Base-by-base conservation (phyloP, 768 basidiomycete species). In the Auriscalpium vulgare region DNA sequence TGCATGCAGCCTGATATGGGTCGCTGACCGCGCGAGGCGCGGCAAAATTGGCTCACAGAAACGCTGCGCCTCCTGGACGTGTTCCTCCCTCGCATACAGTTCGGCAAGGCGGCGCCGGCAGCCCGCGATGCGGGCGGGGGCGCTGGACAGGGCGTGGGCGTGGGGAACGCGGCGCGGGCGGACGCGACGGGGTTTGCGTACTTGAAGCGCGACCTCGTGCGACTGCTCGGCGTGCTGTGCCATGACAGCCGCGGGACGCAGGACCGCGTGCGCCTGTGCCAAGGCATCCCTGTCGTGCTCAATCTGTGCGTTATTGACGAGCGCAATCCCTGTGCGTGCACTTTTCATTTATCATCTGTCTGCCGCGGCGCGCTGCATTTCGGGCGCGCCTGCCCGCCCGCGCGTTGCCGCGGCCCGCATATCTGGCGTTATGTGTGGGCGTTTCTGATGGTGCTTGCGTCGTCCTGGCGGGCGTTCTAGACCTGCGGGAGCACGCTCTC, bases 251-350 rank as follows among this genome's bases (percentile, higher is more conserved):
- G 70, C 65, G 74, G 70, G 35, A 82, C 85, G 44, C 93, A 95
- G 66, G 88, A 95, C 68, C 79, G 83, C 9, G 77, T 85, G 43
- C 78, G 93, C 50, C 69, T 69, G 37, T 82, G 78, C 59, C 87
- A 81, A 21, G 93, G 93, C 47, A 82, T 97, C 57, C 78, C 84
- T 51, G 79, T 91, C 47, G 78, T 95, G 16, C 84, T 97, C 81
- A 88, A 87, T 65, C 75, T 94, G 71, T 95, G 92, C 68, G 89
- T 91, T 16, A 75, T 92, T 29, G 94, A 97, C 67, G 93, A 94
- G 63, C 74, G 86, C 56, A 97, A 95, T 70, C 94, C 94, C 40
- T 94, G 94, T 95, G 68, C 71, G 93, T 82, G 37, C 23, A 45
- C 45, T 29, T 37, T 37, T 36, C 21, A 47, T 51, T 56, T 53